phyloP scores from a whole-genome alignment of 805 yeast genomes.

The Diddensiella santjacobensis region DNA sequence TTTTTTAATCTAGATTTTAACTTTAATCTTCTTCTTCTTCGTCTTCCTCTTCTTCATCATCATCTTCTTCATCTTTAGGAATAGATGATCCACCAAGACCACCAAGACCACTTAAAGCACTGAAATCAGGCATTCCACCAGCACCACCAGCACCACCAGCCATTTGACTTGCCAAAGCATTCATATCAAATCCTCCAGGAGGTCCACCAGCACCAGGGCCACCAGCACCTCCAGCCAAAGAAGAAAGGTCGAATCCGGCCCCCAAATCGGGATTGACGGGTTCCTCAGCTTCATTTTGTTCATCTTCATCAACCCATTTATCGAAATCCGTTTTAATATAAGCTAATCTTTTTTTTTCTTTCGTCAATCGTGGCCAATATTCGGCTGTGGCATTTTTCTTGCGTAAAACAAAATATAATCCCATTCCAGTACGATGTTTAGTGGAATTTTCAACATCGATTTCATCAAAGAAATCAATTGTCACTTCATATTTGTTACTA shows the following conservation, averaged over 20 bases:
- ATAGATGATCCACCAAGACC: too few species aligned
- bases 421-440: slow-evolving; percentile 58
- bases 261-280: slow-evolving; percentile 34
- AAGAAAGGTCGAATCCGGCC: slow-evolving; percentile 38
- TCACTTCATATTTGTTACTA: slow-evolving; percentile 50
- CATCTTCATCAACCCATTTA: slow-evolving; percentile 98
- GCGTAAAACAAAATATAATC: slow-evolving; percentile 59
- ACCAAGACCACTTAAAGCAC: slow-evolving; percentile 10
- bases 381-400: slow-evolving; percentile 68
- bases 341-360: slow-evolving; percentile 74
- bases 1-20: background rate
- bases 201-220: slow-evolving; percentile 29
- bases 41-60: slow-evolving; percentile 8
- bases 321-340: slow-evolving; percentile 92
- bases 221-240: slow-evolving; percentile 34
- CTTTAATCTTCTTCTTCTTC: background rate
- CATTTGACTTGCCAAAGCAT: too few species aligned
- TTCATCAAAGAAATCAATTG: slow-evolving; percentile 71
- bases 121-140: slow-evolving; percentile 12
- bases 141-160: slow-evolving; percentile 21
- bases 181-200: slow-evolving; percentile 30
- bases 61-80: slow-evolving; percentile 8
- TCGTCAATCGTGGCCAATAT: slow-evolving; percentile 94
- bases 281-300: slow-evolving; percentile 71
- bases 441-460: slow-evolving; percentile 64